Evolutionary conservation across 192 early-diverging fungal genomes (phyloP).

Genomic region (Kickxella alabastrina): DNA sequence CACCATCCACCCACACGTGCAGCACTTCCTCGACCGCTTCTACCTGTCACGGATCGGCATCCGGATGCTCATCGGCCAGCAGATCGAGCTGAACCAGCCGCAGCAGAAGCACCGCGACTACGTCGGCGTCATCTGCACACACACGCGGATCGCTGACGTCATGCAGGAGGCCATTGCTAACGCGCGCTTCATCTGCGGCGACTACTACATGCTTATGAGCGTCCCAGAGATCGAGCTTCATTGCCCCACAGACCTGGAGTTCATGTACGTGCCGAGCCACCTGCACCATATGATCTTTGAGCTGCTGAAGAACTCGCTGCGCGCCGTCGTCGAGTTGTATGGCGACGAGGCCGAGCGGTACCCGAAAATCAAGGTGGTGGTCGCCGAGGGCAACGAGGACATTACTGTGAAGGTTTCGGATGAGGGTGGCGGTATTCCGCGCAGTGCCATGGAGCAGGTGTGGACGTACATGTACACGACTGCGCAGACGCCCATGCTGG

Average conservation of each 20-base stretch:
- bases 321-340: constrained; percentile 89
- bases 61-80: constrained; percentile 92
- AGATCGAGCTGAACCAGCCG: constrained; percentile 66
- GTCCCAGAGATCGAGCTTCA: constrained; percentile 75
- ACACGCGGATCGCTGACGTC: constrained; percentile 75
- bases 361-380: constrained; percentile 92
- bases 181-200: constrained; percentile 85
- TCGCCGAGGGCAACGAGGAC: constrained; percentile 85
- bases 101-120: constrained; percentile 62
- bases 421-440: constrained; percentile 90
- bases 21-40: constrained; percentile 91
- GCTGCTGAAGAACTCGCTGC: constrained; percentile 93
- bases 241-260: constrained; percentile 75
- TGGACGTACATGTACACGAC: constrained; percentile 96
- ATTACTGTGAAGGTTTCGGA: constrained; percentile 96
- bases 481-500: constrained; percentile 65
- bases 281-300: constrained; percentile 98
- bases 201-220: constrained; percentile 81
- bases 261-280: constrained; percentile 95
- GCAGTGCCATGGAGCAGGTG: constrained; percentile 81
- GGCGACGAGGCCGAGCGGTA: constrained; percentile 80
- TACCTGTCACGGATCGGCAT: constrained; percentile 99
- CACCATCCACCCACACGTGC: constrained; percentile 70
- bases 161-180: constrained; percentile 86
- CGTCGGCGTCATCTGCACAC: constrained; percentile 93